Conservation (phyloP, 805 yeast species). For the Candida insectalens region DNA sequence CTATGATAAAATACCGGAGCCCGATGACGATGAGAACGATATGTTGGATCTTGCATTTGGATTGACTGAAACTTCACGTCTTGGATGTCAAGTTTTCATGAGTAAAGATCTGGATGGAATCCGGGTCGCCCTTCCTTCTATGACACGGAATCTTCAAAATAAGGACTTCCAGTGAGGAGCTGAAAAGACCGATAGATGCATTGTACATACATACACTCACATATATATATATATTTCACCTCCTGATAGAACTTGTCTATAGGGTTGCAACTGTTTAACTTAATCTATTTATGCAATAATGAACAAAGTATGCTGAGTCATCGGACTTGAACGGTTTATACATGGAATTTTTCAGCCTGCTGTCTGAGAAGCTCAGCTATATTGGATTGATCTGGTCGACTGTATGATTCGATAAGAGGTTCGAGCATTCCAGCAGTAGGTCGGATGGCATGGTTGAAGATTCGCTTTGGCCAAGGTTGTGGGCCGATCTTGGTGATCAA, state of each 20-base stretch:
- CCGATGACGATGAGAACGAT: conserved; percentile 95
- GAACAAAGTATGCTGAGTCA: too few species aligned
- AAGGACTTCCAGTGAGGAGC: conserved; percentile 57
- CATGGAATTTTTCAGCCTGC: too few species aligned
- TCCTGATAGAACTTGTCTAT: background rate
- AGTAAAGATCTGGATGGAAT: conserved; percentile 85
- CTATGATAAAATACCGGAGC: conserved; percentile 87
- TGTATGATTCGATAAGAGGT: background rate
- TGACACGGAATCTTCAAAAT: conserved; percentile 87
- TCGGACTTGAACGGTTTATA: too few species aligned
- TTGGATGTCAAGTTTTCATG: conserved; percentile 93
- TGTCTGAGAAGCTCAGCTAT: background rate
- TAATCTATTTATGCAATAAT: too few species aligned
- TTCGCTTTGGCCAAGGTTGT: background rate
- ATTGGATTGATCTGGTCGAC: background rate
- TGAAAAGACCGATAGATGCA: background rate
- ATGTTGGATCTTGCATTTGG: conserved; percentile 98
- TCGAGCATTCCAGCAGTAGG: conserved; percentile 1
- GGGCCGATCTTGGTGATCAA: background rate
- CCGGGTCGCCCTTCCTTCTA: conserved; percentile 91
- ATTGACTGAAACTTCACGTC: conserved; percentile 88
- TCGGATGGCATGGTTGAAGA: conserved; percentile 1
- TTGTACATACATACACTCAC: background rate
- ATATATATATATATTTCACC: background rate
- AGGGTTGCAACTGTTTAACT: too few species aligned